phyloP scores from a whole-genome alignment of 805 yeast species.

The Suhomyces prunicola region DNA sequence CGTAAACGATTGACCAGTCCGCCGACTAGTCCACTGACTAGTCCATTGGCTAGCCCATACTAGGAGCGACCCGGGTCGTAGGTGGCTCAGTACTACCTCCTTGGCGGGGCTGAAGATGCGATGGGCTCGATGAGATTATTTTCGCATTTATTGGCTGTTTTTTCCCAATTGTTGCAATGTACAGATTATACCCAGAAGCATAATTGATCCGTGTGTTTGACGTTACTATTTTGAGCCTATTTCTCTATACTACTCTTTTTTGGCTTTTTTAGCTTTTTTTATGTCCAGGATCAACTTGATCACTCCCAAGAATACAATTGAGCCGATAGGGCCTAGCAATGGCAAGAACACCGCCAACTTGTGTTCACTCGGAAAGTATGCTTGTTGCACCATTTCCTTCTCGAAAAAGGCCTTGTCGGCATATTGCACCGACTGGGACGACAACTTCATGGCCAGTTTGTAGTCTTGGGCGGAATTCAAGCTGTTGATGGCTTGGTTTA shows the following conservation, averaged over 20 bases:
- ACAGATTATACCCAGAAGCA: not conserved
- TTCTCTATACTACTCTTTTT: not conserved
- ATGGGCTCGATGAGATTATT: not conserved
- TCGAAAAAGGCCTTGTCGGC: constrained; percentile 86
- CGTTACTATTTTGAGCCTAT: not conserved
- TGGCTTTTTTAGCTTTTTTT: constrained; percentile 18
- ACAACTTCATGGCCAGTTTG: constrained; percentile 28
- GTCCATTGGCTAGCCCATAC: too few species aligned
- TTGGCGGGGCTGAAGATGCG: not conserved
- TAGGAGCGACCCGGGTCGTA: too few species aligned
- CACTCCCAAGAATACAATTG: constrained; percentile 57
- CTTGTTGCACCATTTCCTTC: constrained; percentile 92
- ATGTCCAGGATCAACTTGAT: constrained; percentile 44
- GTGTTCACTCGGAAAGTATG: constrained; percentile 93
- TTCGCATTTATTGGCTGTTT: not conserved
- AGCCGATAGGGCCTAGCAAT: constrained; percentile 75
- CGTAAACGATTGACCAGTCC: not conserved
- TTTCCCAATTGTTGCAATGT: not conserved
- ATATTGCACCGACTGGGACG: constrained; percentile 52
- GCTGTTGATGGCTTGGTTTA: constrained; percentile 34
- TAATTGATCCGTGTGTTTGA: not conserved
- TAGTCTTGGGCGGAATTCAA: constrained; percentile 30
- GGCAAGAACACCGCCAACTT: constrained; percentile 93
- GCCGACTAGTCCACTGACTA: too few species aligned
- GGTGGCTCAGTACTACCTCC: too few species aligned